A percentile compares a stretch with the other conserved stretches of the same genome.
Evolutionary conservation across 2,329 filamentous ascomycete species (phyloP).

Genomic region (Lizonia empirigonia): DNA sequence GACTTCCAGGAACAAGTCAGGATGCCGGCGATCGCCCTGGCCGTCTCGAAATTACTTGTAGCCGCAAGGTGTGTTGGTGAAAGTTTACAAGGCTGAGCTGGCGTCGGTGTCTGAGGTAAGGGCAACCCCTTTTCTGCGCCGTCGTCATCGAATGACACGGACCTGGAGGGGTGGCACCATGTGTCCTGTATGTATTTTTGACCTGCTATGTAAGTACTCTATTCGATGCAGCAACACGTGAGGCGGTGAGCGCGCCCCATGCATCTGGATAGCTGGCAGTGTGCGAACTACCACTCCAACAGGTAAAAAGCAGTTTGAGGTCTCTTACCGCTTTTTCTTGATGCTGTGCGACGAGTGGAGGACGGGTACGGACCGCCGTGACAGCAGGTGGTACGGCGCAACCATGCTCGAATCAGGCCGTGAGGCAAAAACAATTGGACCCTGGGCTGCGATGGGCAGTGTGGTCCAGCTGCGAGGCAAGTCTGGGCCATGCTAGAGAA

Average conservation of each 20-base stretch:
- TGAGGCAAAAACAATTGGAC: slow-evolving; percentile 32
- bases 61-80: slow-evolving; percentile 27
- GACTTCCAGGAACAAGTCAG: slow-evolving; percentile 44
- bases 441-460: slow-evolving; percentile 37
- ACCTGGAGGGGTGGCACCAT: slow-evolving; percentile 18
- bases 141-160: slow-evolving; percentile 35
- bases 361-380: slow-evolving; percentile 22
- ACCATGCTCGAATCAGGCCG: slow-evolving; percentile 22
- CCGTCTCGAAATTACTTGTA: slow-evolving; percentile 37
- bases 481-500: slow-evolving; percentile 9
- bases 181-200: slow-evolving; percentile 17
- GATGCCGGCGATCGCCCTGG: slow-evolving; percentile 37
- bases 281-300: slow-evolving; percentile 36
- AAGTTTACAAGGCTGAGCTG: slow-evolving; percentile 23
- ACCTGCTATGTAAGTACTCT: slow-evolving; percentile 28
- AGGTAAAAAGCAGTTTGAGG: slow-evolving; percentile 32
- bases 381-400: slow-evolving; percentile 28
- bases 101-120: slow-evolving; percentile 25
- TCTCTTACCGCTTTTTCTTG: slow-evolving; percentile 44
- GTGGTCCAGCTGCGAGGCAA: slow-evolving; percentile 12
- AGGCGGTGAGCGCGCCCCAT: slow-evolving; percentile 36
- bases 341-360: slow-evolving; percentile 27
- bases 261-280: slow-evolving; percentile 29
- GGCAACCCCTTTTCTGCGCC: slow-evolving; percentile 31
- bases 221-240: slow-evolving; percentile 18